Percentiles rank a stretch among this genome's conserved stretches.
These are phyloP conservation scores for Avena insularis DNA, from an alignment of 176 grass and related monocot genomes.

Conservation along the genomic window DNA sequence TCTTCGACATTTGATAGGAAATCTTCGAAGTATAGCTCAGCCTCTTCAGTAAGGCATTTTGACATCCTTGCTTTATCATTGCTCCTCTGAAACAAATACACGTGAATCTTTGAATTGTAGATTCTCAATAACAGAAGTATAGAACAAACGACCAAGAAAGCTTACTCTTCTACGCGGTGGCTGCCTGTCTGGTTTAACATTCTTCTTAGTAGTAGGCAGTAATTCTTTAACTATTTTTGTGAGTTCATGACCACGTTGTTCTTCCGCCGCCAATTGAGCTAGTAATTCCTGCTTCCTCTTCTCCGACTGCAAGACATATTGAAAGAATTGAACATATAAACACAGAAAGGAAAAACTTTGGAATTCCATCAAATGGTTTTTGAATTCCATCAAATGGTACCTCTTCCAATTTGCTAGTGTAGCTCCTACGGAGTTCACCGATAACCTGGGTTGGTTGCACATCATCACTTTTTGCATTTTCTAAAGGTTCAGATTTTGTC, in stretches of 20 bases:
- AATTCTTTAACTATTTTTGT: slow-evolving; percentile 93
- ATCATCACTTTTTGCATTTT: slow-evolving; percentile 48
- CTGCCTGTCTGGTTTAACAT: slow-evolving; percentile 60
- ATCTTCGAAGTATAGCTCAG: slow-evolving; percentile 94
- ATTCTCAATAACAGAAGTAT: not conserved
- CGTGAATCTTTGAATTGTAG: not conserved
- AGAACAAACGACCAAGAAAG: not conserved
- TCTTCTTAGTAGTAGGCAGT: slow-evolving; percentile 71
- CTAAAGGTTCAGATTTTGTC: slow-evolving; percentile 64
- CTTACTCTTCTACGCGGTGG: slow-evolving; percentile 65
- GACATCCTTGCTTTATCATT: slow-evolving; percentile 87
- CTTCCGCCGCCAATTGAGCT: slow-evolving; percentile 83
- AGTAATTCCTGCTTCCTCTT: slow-evolving; percentile 88
- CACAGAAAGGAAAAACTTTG: not conserved
- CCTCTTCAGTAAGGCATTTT: slow-evolving; percentile 74
- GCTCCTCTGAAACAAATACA: slow-evolving; percentile 78
- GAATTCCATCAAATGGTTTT: not conserved
- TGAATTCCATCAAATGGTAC: slow-evolving; percentile 38
- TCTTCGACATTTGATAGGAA: slow-evolving; percentile 97
- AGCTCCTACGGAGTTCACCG: slow-evolving; percentile 80
- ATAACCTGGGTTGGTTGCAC: slow-evolving; percentile 80
- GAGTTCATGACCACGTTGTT: slow-evolving; percentile 90
- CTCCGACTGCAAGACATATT: slow-evolving; percentile 72
- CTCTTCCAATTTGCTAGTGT: slow-evolving; percentile 95
- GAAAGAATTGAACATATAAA: slow-evolving; percentile 28